Evolutionary conservation across 2,329 filamentous ascomycete genomes (phyloP), one percentile per base, ranked within the genome.

Genomic region (Botrytis fabae): DNA sequence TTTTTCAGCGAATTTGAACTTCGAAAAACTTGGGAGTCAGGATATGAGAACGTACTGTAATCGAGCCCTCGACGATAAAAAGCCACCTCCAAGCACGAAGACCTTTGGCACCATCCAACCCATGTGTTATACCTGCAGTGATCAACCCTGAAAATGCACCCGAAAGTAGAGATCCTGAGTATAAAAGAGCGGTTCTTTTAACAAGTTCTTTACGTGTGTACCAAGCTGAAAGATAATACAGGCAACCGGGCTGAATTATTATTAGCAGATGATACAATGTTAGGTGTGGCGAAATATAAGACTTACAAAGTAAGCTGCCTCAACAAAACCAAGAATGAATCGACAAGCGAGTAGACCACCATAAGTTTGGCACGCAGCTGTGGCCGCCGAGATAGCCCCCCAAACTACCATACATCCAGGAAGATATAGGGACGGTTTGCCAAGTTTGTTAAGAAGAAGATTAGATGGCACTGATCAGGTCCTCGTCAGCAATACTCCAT

Each of bases 261-360:
- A 22, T 68, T 42, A 68, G 35, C 16, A 68, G 40, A 42, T 68
- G 35, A 42, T 54, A 8, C 6, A 68, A 9, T n/a, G 16, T 46
- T 32, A 28, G 44, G 9, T 18, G 46, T 32, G n/a, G 32, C 38
- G 10, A 20, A 44, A 4, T 4, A 12, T 22, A 48, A 44, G 28
- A 74, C 75, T 77, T 74, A 85, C 85, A 77, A 88, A 88, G 79
- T 87, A 88, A 5, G 86, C 85, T 0, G 88, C 88, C 76, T 89
- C 87, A 9, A 87, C 82, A 59, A 86, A 83, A 57, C 87, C 87
- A 0, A 89, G 81, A 73, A 88, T 82, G 72, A 87, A 84, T 40
- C 86, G 82, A 48, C 83, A 83, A 0, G 81, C 83, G 32, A 87
- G 75, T 61, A 88, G 78, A 6, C 85, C 83, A 9, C 82, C 83